phyloP scores from a whole-genome alignment of 148 eudicot species.

The Pharnaceum exiguum region DNA sequence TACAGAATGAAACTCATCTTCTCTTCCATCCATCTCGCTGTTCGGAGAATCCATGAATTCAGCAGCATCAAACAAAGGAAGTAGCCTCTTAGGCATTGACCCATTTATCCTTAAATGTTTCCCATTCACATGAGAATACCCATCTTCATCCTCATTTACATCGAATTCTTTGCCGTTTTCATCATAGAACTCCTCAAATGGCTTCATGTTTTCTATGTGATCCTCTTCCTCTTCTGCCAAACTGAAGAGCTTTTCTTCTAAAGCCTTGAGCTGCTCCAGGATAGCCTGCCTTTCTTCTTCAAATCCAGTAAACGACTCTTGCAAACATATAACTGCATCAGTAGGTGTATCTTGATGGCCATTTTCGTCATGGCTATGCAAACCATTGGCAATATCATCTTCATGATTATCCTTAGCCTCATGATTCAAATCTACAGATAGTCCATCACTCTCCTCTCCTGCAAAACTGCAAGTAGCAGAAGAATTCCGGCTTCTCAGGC shows the following conservation, averaged over 20 bases:
- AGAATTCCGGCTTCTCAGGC: conserved; percentile 43
- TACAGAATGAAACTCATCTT: conserved; percentile 7
- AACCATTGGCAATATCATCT: conserved; percentile 27
- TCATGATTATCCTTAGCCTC: conserved; percentile 47
- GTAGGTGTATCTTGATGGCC: conserved; percentile 56
- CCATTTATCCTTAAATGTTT: conserved; percentile 42
- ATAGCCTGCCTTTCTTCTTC: conserved; percentile 88
- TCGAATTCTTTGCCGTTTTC: conserved; percentile 45
- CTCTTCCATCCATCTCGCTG: conserved; percentile 24
- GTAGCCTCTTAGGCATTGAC: conserved; percentile 67
- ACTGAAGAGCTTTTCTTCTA: conserved; percentile 78
- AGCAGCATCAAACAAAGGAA: conserved; percentile 71
- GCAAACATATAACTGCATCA: conserved; percentile 49
- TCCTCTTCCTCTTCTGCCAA: conserved; percentile 57
- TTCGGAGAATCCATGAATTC: conserved; percentile 29
- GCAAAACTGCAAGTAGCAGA: conserved; percentile 65
- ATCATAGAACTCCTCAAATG: conserved; percentile 34
- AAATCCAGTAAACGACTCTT: conserved; percentile 45
- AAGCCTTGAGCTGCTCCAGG: conserved; percentile 70
- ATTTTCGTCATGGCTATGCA: conserved; percentile 33
- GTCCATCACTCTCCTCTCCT: conserved; percentile 74
- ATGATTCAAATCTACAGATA: conserved; percentile 60
- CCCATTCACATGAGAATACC: conserved; percentile 36
- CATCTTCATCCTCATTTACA: conserved; percentile 37
- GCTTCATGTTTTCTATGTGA: conserved; percentile 40